Percentiles rank a stretch among this genome's conserved stretches.
These are phyloP conservation scores for Xanthoceras sorbifolium DNA, from an alignment of 345 rosid species.

Conservation along the genomic window DNA sequence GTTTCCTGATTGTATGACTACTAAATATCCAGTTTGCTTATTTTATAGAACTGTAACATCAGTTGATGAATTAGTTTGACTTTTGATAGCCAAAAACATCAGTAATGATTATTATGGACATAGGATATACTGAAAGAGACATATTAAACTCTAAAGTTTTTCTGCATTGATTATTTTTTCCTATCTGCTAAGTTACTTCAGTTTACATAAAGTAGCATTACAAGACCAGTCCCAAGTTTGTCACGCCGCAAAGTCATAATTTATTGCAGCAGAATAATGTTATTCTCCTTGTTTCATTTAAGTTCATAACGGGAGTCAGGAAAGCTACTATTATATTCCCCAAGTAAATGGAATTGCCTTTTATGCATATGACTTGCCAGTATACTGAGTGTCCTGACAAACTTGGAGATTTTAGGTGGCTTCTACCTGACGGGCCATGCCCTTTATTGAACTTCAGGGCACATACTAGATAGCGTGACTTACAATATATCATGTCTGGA, in stretches of 20 bases:
- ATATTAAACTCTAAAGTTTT: background rate
- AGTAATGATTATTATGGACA: background rate
- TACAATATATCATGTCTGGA: slow-evolving; percentile 12
- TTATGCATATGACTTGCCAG: background rate
- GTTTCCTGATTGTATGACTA: background rate
- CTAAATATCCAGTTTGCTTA: background rate
- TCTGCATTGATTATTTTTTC: background rate
- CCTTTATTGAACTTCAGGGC: background rate
- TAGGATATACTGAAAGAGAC: background rate
- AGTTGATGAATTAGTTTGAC: slow-evolving; percentile 4
- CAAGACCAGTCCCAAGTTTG: background rate
- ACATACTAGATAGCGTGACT: background rate
- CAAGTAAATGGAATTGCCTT: background rate
- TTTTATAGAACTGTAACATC: background rate
- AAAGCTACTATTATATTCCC: background rate
- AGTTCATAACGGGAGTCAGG: background rate
- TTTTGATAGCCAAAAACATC: background rate
- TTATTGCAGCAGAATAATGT: background rate
- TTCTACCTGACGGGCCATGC: background rate
- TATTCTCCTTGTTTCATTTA: background rate
- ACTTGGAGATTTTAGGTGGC: background rate
- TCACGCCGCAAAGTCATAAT: background rate
- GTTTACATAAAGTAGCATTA: background rate
- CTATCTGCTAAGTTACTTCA: slow-evolving; percentile 10
- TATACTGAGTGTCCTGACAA: background rate